phyloP scores from a whole-genome alignment of 2,329 filamentous ascomycete genomes.

The Monosporascus sp. region DNA sequence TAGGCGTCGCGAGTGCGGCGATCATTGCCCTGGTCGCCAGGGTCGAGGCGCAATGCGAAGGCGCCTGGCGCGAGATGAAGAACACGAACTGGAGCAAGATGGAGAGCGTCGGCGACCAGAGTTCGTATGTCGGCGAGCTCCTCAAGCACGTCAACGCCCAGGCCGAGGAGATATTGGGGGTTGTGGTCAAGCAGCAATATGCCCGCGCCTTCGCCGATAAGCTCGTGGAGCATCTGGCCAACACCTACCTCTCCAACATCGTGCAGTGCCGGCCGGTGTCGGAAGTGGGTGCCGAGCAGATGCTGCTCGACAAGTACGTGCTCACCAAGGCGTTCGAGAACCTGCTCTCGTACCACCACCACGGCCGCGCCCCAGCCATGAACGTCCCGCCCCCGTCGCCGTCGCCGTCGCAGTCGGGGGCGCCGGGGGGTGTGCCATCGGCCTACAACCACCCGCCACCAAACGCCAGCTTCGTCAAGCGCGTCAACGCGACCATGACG shows the following conservation, averaged over 20 bases:
- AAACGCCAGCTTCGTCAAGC: conserved; percentile 68
- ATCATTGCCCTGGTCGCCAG: conserved; percentile 79
- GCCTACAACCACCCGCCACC: conserved; percentile 32
- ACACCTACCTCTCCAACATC: conserved; percentile 74
- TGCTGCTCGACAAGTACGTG: conserved; percentile 93
- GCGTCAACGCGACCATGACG: conserved; percentile 77
- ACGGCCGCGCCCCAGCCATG: conserved; percentile 27
- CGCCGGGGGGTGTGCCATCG: too few relatives aligned
- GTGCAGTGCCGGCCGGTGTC: conserved; percentile 87
- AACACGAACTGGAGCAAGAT: conserved; percentile 94
- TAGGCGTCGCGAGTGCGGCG: conserved; percentile 86
- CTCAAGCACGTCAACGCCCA: conserved; percentile 67
- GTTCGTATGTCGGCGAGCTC: conserved; percentile 82
- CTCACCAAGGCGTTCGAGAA: conserved; percentile 74
- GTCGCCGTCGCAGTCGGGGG: not conserved
- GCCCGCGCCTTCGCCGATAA: conserved; percentile 93
- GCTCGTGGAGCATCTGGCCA: conserved; percentile 81
- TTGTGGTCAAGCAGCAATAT: conserved; percentile 88
- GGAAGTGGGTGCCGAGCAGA: conserved; percentile 93
- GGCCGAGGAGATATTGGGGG: conserved; percentile 67
- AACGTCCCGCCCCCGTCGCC: not conserved
- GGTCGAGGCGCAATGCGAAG: conserved; percentile 77
- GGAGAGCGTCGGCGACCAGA: conserved; percentile 90
- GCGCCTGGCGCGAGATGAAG: conserved; percentile 93
- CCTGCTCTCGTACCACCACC: conserved; percentile 62